phyloP scores from a whole-genome alignment of 768 basidiomycete genomes.

The Epithele typhae region DNA sequence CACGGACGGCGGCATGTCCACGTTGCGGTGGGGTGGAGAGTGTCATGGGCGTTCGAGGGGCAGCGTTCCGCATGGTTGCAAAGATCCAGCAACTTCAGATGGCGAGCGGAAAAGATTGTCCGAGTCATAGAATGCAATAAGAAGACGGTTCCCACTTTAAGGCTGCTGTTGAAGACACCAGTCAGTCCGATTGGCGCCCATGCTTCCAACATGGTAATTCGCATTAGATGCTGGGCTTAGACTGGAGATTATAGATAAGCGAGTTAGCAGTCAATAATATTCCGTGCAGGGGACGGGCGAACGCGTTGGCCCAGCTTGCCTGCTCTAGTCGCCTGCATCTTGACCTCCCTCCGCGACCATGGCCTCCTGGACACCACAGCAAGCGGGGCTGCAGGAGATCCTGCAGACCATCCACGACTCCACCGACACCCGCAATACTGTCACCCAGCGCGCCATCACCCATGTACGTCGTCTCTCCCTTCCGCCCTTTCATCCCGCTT shows the following conservation, averaged over 20 bases:
- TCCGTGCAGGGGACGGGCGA: constrained; percentile 1
- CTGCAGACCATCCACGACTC: constrained; percentile 89
- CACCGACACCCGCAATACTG: constrained; percentile 68
- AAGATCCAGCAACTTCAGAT: no score
- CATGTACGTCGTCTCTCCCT: constrained; percentile 54
- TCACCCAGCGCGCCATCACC: constrained; percentile 74
- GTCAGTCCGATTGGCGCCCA: no score
- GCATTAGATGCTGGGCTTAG: no score
- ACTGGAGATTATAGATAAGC: constrained; percentile 10
- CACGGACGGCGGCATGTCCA: no score
- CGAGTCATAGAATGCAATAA: no score
- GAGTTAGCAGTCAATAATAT: background rate
- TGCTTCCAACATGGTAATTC: no score
- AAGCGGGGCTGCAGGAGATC: constrained; percentile 86
- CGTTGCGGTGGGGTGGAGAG: no score
- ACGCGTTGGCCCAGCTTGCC: constrained; percentile 10
- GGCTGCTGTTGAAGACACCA: no score
- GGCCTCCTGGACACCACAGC: constrained; percentile 78
- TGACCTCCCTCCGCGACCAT: constrained; percentile 29
- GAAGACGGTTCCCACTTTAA: no score
- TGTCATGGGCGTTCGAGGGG: no score
- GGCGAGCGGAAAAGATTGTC: no score
- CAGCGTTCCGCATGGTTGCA: no score
- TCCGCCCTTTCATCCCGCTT: constrained; percentile 11
- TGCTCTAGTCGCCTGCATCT: background rate